Evolutionary conservation across 176 grass and related monocot genomes (phyloP), one percentile per base, ranked within the genome.

Genomic region (Carex parvula): DNA sequence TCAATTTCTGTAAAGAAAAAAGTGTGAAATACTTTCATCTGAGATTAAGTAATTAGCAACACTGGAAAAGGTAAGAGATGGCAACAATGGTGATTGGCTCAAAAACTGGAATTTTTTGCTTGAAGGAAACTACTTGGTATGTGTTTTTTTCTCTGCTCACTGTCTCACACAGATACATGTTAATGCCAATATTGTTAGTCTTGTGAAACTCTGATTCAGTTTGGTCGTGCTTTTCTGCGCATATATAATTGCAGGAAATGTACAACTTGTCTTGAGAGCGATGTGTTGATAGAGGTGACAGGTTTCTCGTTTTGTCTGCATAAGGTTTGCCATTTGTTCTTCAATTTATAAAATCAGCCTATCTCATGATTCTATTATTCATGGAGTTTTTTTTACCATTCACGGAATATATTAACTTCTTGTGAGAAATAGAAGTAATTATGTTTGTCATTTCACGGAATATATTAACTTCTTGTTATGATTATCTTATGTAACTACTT

Each of bases 111-210:
- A 24, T 65, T 26, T 82, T 82, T 11, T 64, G 33, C 61, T 17
- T 82, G 16, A 55, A 82, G 37, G 79, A 64, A 21, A 82, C 15
- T 46, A 82, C 79, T 46, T 82, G 79, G 79, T 82, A 82, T 64
- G 12, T 24, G 18, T 74, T 44, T 53, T n/a, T 26, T 15, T 6
- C 42, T 74, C 44, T 24, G 12, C 70, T 53, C 21, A 52, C 1
- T 5, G 42, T 13, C 21, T 73, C 42, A 26, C 42, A 11, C 11
- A 6, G 20, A 59, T 59, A 73, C 70, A 74, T 15, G 52, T 6
- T 74, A 5, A 24, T 74, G 58, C 13, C 41, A 15, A 46, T 64
- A 5, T 14, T 79, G 22, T 81, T 63, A 13, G 6, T 81, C 41
- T 63, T 52, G 44, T 18, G 6, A 48, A 60, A 24, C 21, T 21